phyloP scores from a whole-genome alignment of 208 protist species.

The Acanthamoeba quina region DNA sequence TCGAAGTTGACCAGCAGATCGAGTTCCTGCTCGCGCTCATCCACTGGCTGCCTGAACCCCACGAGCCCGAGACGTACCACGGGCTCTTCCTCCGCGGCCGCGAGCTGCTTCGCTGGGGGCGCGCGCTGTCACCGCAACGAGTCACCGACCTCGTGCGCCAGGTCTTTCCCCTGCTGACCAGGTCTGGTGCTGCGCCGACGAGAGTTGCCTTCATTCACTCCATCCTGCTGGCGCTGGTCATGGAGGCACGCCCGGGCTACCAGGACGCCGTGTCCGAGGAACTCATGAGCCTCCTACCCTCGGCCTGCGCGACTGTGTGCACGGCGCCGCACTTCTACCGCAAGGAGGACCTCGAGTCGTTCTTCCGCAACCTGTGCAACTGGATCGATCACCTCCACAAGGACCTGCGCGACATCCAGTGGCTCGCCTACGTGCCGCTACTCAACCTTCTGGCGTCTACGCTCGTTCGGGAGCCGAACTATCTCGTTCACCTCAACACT shows the following conservation, averaged over 20 bases:
- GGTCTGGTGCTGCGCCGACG: background rate
- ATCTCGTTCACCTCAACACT: background rate
- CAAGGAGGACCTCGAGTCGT: background rate
- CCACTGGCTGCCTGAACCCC: background rate
- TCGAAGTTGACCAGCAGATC: background rate
- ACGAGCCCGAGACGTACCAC: background rate
- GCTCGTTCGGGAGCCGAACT: background rate
- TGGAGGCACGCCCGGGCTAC: background rate
- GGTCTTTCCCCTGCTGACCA: background rate
- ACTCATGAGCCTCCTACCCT: background rate
- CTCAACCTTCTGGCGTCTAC: conserved; percentile 7
- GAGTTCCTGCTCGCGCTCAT: background rate
- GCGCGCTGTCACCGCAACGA: background rate
- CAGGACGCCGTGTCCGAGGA: background rate
- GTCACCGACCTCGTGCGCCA: background rate
- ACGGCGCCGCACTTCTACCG: background rate
- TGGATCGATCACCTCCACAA: background rate
- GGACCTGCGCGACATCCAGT: conserved; percentile 3
- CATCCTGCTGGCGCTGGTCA: conserved; percentile 10
- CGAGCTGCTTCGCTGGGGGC: background rate
- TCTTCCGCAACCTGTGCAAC: conserved; percentile 18
- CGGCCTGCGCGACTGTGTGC: background rate
- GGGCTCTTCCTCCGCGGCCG: background rate
- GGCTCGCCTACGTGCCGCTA: conserved; percentile 48
- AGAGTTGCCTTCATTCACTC: background rate